Evolutionary conservation across 805 yeast species (phyloP).

Genomic region (Cyberlindnera mississippiensis): DNA sequence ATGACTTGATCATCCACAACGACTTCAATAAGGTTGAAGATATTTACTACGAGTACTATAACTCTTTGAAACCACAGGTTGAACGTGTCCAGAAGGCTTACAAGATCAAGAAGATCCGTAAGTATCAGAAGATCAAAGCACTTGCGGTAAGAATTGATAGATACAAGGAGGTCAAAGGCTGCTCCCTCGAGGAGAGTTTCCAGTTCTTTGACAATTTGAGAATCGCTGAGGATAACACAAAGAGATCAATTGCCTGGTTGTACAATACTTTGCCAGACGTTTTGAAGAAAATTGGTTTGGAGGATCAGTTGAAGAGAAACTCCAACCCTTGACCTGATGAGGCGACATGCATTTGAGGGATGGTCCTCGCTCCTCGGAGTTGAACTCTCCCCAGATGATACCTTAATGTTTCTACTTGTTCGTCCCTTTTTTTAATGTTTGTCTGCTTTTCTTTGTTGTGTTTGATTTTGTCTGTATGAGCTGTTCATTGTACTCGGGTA

Average conservation of each 20-base stretch:
- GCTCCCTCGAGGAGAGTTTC: constrained; percentile 28
- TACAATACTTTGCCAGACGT: constrained; percentile 33
- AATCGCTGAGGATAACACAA: constrained; percentile 27
- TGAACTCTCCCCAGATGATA: too few relatives aligned
- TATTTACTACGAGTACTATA: constrained; percentile 31
- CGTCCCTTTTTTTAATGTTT: background rate
- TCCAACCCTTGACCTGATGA: constrained; percentile 4
- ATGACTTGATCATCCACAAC: constrained; percentile 30
- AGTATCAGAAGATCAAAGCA: constrained; percentile 35
- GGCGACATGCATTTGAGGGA: too few relatives aligned
- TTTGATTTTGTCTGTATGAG: background rate
- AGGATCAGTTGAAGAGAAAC: constrained; percentile 27
- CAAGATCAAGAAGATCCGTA: constrained; percentile 34
- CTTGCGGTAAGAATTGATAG: constrained; percentile 33
- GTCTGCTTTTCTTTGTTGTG: background rate
- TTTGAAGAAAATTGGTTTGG: constrained; percentile 27
- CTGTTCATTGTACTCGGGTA: too few relatives aligned
- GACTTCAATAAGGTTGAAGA: constrained; percentile 31
- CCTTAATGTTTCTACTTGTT: background rate
- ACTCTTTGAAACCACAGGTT: constrained; percentile 31
- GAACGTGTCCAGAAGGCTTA: constrained; percentile 32
- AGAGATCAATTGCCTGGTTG: constrained; percentile 35
- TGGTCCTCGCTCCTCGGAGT: too few relatives aligned
- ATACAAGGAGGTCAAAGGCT: constrained; percentile 27
- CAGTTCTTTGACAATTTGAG: constrained; percentile 31